These are phyloP conservation scores for Aspergillus fischeri DNA, from an alignment of 2,329 filamentous ascomycete genomes.

Conservation along the genomic window DNA sequence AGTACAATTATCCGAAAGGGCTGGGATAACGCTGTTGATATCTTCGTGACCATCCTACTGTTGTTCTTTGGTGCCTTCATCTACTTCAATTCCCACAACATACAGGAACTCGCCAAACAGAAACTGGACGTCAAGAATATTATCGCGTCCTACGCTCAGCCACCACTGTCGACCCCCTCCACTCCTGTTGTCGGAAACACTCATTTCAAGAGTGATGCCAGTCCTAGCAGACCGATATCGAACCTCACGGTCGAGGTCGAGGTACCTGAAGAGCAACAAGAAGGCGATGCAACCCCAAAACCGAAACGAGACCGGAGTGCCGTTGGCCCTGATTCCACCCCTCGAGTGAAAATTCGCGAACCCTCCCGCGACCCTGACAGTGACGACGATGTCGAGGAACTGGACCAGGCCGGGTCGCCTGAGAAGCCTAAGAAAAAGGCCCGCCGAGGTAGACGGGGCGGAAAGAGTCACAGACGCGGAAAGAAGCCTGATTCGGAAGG, in stretches of 20 bases:
- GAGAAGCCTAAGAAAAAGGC: slow-evolving; percentile 63
- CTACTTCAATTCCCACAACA: slow-evolving; percentile 40
- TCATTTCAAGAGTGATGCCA: slow-evolving; percentile 25
- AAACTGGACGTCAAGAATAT: slow-evolving; percentile 45
- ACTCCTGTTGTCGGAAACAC: slow-evolving; percentile 31
- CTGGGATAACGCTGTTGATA: slow-evolving; percentile 44
- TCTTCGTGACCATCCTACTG: slow-evolving; percentile 39
- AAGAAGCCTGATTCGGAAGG: slow-evolving; percentile 52
- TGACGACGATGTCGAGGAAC: slow-evolving; percentile 30
- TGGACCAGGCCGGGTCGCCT: slow-evolving; percentile 19
- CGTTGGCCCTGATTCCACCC: slow-evolving; percentile 22
- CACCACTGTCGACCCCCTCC: slow-evolving; percentile 35
- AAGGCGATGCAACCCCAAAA: slow-evolving; percentile 28
- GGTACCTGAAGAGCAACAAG: slow-evolving; percentile 16
- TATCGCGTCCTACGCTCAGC: slow-evolving; percentile 36
- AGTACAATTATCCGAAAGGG: slow-evolving; percentile 44
- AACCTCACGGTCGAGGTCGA: slow-evolving; percentile 32
- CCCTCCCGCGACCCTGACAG: slow-evolving; percentile 30
- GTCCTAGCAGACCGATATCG: slow-evolving; percentile 17
- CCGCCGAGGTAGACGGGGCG: slow-evolving; percentile 68
- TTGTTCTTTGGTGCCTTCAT: slow-evolving; percentile 40
- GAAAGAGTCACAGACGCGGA: slow-evolving; percentile 58
- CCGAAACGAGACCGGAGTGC: slow-evolving; percentile 19
- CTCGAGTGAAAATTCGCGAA: slow-evolving; percentile 40
- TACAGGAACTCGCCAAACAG: slow-evolving; percentile 40